Percentiles rank a stretch among this genome's conserved stretches.
These are phyloP conservation scores for Salix suchowensis DNA, from an alignment of 345 rosid species.

Conservation along the genomic window DNA sequence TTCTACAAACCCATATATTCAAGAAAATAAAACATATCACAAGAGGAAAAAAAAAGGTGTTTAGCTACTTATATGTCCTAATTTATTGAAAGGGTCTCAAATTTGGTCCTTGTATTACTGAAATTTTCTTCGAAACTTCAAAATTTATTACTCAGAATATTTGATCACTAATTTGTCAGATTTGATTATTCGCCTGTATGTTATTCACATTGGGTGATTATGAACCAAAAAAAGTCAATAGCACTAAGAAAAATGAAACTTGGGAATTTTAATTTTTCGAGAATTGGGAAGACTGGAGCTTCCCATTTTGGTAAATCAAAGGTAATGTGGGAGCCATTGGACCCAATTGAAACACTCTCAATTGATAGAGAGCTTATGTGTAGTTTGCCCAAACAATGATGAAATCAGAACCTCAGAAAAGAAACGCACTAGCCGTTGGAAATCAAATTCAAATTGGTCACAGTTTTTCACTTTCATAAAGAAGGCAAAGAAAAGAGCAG, in stretches of 20 bases:
- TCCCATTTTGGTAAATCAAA: too few species aligned
- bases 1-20: too few species aligned
- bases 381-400: background rate
- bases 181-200: background rate
- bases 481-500: background rate
- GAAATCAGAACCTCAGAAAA: background rate
- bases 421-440: conserved; percentile 27
- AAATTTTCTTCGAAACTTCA: too few species aligned
- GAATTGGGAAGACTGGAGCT: too few species aligned
- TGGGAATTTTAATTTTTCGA: too few species aligned
- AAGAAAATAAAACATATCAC: background rate
- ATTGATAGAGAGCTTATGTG: background rate
- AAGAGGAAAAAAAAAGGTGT: background rate
- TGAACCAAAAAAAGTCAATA: background rate
- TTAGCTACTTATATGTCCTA: background rate
- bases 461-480: conserved; percentile 12
- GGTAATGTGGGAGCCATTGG: background rate
- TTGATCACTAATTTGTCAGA: too few species aligned
- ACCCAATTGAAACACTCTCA: background rate
- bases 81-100: background rate
- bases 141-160: background rate
- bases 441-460: conserved; percentile 21
- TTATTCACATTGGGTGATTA: background rate
- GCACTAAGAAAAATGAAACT: background rate
- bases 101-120: background rate